Evolutionary conservation across 2,329 filamentous ascomycete genomes (phyloP).

Genomic region (Tolypocladium endophyticum): DNA sequence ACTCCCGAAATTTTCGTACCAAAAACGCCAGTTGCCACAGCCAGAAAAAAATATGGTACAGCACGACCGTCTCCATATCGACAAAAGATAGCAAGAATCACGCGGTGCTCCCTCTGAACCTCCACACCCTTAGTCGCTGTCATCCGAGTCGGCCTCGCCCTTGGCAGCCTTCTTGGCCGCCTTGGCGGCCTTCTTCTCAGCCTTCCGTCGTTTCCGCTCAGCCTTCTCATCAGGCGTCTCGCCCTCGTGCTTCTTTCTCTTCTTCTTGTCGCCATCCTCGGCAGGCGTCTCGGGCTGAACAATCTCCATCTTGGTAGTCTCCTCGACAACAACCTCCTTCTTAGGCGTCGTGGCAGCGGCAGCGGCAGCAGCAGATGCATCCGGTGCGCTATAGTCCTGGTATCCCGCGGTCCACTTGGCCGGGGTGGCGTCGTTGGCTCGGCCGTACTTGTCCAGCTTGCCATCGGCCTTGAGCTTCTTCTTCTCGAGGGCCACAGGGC

Average conservation of each 20-base stretch:
- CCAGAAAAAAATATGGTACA: conserved; percentile 10
- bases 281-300: conserved; percentile 25
- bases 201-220: conserved; percentile 49
- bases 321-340: conserved; percentile 24
- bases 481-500: conserved; percentile 88
- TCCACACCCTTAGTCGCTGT: conserved; percentile 7
- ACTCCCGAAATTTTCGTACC: conserved; percentile 8
- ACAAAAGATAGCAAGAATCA: conserved; percentile 5
- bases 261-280: conserved; percentile 49
- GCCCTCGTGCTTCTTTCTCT: conserved; percentile 74
- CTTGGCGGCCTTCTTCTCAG: conserved; percentile 49
- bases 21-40: conserved; percentile 11
- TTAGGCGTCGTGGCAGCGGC: conserved; percentile 30
- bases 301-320: conserved; percentile 23
- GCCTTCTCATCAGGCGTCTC: conserved; percentile 61
- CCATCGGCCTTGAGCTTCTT: conserved; percentile 99
- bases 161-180: conserved; percentile 43
- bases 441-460: conserved; percentile 96
- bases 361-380: conserved; percentile 30
- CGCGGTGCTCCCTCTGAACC: not conserved
- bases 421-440: conserved; percentile 84
- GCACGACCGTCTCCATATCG: conserved; percentile 9
- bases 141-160: conserved; percentile 39
- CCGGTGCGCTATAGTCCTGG: conserved; percentile 69
- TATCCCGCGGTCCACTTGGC: conserved; percentile 88